Percentiles rank a stretch among this genome's conserved stretches.
Conservation (phyloP, 164 flowering plant genomes). For the Chimonanthus praecox region DNA sequence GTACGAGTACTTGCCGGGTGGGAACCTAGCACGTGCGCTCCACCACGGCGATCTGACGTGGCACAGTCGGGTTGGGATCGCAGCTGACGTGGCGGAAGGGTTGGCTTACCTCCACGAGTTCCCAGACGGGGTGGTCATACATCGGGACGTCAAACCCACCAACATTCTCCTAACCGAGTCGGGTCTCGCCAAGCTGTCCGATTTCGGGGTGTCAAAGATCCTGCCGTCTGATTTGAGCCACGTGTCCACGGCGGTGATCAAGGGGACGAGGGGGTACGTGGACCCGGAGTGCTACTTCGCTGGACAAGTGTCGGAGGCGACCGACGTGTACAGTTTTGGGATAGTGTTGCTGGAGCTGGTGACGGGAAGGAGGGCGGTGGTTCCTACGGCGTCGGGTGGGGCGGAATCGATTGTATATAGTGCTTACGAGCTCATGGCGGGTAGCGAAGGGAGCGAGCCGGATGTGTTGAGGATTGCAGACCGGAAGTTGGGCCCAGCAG, state of each 20-base stretch:
- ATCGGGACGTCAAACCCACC: slow-evolving; percentile 30
- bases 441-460: not conserved
- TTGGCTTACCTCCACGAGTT: slow-evolving; percentile 10
- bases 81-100: slow-evolving; percentile 15
- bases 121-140: slow-evolving; percentile 10
- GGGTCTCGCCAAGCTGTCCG: slow-evolving; percentile 40
- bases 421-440: not conserved
- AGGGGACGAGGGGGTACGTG: slow-evolving; percentile 42
- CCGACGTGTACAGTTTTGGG: slow-evolving; percentile 37
- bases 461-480: slow-evolving; percentile 5
- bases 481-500: slow-evolving; percentile 2
- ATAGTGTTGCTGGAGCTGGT: slow-evolving; percentile 32
- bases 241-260: slow-evolving; percentile 32
- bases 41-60: slow-evolving; percentile 11
- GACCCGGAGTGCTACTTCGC: slow-evolving; percentile 38
- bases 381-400: slow-evolving; percentile 13
- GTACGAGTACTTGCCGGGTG: slow-evolving; percentile 17
- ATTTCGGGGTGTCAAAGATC: slow-evolving; percentile 41
- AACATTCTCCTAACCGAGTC: slow-evolving; percentile 30
- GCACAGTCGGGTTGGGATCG: slow-evolving; percentile 9
- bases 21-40: slow-evolving; percentile 11
- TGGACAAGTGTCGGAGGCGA: slow-evolving; percentile 28
- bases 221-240: slow-evolving; percentile 19
- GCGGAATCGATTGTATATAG: slow-evolving; percentile 13
- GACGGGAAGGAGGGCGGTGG: slow-evolving; percentile 23